phyloP scores from a whole-genome alignment of 345 rosid genomes.

The Nasturtium officinale region DNA sequence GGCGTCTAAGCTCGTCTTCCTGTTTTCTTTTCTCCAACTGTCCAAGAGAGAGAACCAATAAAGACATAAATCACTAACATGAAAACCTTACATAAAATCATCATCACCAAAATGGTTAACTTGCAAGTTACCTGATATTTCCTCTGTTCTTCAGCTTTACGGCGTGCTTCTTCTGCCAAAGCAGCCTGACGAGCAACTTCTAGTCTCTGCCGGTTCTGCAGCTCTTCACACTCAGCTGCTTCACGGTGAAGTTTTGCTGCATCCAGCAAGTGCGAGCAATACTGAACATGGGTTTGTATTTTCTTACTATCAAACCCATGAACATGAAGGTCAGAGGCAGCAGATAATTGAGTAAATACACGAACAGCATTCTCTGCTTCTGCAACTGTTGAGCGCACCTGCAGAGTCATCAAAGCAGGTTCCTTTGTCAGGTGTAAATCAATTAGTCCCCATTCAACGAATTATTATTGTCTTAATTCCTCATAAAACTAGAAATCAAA shows the following conservation, averaged over 20 bases:
- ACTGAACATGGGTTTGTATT: conserved; percentile 94
- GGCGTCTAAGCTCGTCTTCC: conserved; percentile 84
- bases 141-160: conserved; percentile 95
- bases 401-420: conserved; percentile 34
- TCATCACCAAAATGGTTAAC: conserved; percentile 20
- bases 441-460: neutral
- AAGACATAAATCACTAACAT: conserved; percentile 20
- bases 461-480: neutral
- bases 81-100: neutral
- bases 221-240: conserved; percentile 93
- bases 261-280: conserved; percentile 90
- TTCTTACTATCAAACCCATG: conserved; percentile 98
- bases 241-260: conserved; percentile 95
- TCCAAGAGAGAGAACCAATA: conserved; percentile 31
- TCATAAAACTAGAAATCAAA: conserved; percentile 7
- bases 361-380: conserved; percentile 97
- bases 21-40: conserved; percentile 95
- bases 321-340: conserved; percentile 86
- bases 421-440: conserved; percentile 24
- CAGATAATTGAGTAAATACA: conserved; percentile 79
- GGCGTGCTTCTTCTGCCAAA: conserved; percentile 97
- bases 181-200: conserved; percentile 97
- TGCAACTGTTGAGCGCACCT: conserved; percentile 93
- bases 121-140: conserved; percentile 67
- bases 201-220: conserved; percentile 82